Conservation (phyloP, 2,329 filamentous ascomycete genomes). For the Apiospora arundinis region DNA sequence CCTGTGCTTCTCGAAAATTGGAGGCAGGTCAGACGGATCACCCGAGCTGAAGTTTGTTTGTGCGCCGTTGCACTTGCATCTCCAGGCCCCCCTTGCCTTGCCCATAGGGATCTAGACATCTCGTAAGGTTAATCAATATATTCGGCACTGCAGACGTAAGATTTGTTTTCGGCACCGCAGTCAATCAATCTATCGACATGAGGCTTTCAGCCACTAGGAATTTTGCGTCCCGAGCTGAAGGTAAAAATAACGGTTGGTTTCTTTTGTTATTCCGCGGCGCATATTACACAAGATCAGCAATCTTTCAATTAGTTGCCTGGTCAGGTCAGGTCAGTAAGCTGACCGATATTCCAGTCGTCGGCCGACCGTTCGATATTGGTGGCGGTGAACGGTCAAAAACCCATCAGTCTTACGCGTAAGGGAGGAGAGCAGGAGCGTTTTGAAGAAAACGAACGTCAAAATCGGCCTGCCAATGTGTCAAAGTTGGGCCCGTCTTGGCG, state of each 20-base stretch:
- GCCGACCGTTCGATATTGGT: not conserved
- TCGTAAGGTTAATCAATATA: not conserved
- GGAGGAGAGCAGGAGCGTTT: slow-evolving; percentile 2
- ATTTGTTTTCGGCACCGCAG: not conserved
- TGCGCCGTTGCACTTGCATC: not conserved
- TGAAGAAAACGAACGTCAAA: slow-evolving; percentile 2
- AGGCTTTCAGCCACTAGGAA: not conserved
- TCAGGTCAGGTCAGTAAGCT: not conserved
- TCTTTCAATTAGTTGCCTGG: not conserved
- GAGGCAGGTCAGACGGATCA: not conserved
- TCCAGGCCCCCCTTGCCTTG: not conserved
- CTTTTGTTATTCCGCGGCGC: no score
- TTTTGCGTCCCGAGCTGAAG: not conserved
- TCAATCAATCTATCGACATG: not conserved
- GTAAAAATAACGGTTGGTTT: not conserved
- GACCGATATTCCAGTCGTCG: not conserved
- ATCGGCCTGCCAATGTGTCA: not conserved
- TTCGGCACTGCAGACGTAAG: not conserved
- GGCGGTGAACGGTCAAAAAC: not conserved
- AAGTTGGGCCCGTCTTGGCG: not conserved
- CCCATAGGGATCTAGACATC: not conserved
- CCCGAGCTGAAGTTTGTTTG: slow-evolving; percentile 2
- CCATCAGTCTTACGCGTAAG: not conserved
- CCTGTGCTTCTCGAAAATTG: not conserved
- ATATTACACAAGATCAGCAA: not conserved